Percentiles rank a stretch among this genome's conserved stretches.
These are phyloP conservation scores for Venturiaceae sp. DNA, from an alignment of 2,329 filamentous ascomycete species.

Conservation along the genomic window DNA sequence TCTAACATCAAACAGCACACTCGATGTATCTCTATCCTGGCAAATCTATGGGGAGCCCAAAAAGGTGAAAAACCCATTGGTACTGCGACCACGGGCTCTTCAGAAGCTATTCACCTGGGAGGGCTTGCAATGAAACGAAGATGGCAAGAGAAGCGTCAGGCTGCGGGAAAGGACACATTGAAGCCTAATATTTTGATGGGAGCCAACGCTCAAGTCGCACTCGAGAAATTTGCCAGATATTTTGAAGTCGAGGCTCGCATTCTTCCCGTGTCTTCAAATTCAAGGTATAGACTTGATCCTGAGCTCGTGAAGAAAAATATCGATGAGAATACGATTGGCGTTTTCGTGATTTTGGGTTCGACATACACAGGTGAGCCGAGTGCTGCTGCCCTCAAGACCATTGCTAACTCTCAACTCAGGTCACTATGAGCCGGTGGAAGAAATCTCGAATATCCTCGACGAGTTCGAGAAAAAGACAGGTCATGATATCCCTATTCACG, in stretches of 20 bases:
- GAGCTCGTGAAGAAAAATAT: constrained; percentile 55
- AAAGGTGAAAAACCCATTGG: constrained; percentile 56
- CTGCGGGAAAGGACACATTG: constrained; percentile 50
- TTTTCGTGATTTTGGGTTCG: constrained; percentile 62
- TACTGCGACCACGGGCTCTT: constrained; percentile 60
- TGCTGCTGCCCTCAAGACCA: neutral
- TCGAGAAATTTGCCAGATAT: constrained; percentile 65
- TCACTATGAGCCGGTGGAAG: constrained; percentile 62
- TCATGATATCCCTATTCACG: constrained; percentile 57
- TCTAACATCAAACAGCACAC: constrained; percentile 31
- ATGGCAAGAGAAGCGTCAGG: constrained; percentile 56
- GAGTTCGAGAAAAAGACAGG: constrained; percentile 52
- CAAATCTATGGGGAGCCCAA: constrained; percentile 54
- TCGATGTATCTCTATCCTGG: constrained; percentile 59
- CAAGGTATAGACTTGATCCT: constrained; percentile 53
- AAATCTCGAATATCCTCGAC: constrained; percentile 56
- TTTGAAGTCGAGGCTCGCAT: constrained; percentile 64
- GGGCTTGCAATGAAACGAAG: constrained; percentile 66
- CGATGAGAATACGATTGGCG: constrained; percentile 68
- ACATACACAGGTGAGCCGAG: constrained; percentile 49
- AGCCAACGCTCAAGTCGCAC: constrained; percentile 60
- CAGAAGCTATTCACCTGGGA: constrained; percentile 61
- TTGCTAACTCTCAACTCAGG: constrained; percentile 24
- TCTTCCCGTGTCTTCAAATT: constrained; percentile 51
- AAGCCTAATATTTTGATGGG: constrained; percentile 69